Percentiles rank a stretch among this genome's conserved stretches.
These are phyloP conservation scores for Neurospora sp. DNA, from an alignment of 495 filamentous ascomycete species.

Conservation along the genomic window DNA sequence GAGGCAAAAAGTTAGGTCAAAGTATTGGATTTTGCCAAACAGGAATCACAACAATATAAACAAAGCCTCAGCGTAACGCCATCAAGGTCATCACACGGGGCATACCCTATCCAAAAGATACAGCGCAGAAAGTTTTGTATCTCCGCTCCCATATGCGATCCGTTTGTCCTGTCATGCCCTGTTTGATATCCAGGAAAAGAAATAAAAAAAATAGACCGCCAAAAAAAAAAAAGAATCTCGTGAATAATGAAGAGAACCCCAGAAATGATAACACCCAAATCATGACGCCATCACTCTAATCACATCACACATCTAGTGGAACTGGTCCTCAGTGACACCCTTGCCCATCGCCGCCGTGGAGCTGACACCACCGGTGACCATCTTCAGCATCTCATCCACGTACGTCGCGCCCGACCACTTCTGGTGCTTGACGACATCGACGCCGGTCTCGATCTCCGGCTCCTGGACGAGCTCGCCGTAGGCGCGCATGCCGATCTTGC, in stretches of 20 bases:
- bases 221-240: background rate
- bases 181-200: background rate
- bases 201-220: background rate
- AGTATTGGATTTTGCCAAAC: background rate
- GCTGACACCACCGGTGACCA: constrained; percentile 90
- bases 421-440: constrained; percentile 97
- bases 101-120: background rate
- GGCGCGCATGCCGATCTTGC: constrained; percentile 79
- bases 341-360: constrained; percentile 92
- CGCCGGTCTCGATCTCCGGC: constrained; percentile 81
- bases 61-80: background rate
- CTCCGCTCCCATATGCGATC: background rate
- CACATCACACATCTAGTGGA: constrained; percentile 34
- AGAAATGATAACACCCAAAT: background rate
- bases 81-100: background rate
- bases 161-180: background rate
- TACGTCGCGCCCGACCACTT: constrained; percentile 97
- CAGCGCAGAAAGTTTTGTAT: background rate
- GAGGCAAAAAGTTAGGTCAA: background rate
- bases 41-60: background rate
- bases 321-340: constrained; percentile 97
- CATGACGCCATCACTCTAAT: background rate
- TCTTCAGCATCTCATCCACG: constrained; percentile 87
- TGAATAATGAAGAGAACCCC: background rate
- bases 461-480: constrained; percentile 96